Base-by-base conservation (phyloP, 169 alveolate genomes). In the Plasmodium gaboni region DNA sequence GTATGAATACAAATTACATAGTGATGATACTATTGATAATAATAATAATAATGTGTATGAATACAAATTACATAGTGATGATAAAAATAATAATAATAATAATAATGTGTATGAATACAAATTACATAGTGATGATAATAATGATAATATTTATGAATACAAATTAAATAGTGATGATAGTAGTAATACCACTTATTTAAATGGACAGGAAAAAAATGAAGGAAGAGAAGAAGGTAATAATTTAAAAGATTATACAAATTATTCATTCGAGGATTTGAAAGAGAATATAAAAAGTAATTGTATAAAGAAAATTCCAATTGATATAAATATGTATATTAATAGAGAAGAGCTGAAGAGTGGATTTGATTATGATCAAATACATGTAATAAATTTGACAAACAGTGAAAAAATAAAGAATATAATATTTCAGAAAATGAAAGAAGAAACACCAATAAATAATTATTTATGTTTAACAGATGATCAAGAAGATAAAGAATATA, bases 261-360 rank as follows among this genome's bases (percentile, higher is more conserved):
- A 63, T 44, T 28, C 73, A 13, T 67, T 80, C 53, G 89, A 69
- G 1, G 69, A 89, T 1, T 61, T 76, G 50, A 67, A 83, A 61
- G 88, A 78, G 15, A 69, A 76, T 51, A 73, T 89, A 73, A 64
- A 22, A 74, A 46, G 17, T 12, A 74, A 80, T 13, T 46, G 70
- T 24, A 64, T 76, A 19, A 59, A 74, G 38, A 76, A 19, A 13
- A 68, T 88, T 73, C 89, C 88, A 17, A 89, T 89, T 50, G 78
- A 73, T 60, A 74, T 89, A 46, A 78, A 89, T 68, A 89, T 73
- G 76, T 89, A 89, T 50, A 89, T 76, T 6, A 69, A 89, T 59
- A 89, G 83, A 67, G 88, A 83, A 70, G 61, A 68, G 51, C 13
- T 86, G 64, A 73, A 44, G 51, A 74, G 51, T 26, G 80, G 87